Percentiles rank a stretch among this genome's conserved stretches.
Conservation (phyloP, 331 rosid genomes). For the Pyracantha coccinea region DNA sequence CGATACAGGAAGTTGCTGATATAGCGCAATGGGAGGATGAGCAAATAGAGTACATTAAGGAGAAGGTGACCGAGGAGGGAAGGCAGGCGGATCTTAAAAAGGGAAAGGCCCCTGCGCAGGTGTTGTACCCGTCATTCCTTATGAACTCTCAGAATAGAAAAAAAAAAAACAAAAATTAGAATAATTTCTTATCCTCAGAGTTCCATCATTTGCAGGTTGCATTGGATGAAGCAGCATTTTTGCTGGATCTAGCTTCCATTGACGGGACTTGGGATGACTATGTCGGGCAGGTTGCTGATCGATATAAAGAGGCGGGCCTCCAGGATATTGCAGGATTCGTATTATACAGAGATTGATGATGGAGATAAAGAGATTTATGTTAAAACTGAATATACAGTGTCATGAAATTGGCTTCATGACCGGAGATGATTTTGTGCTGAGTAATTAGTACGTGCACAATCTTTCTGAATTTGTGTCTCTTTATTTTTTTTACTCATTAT, state of each 20-base stretch:
- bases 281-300: constrained; percentile 55
- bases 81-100: constrained; percentile 70
- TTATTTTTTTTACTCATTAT: background rate
- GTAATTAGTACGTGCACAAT: background rate
- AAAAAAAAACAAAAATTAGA: background rate
- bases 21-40: constrained; percentile 96
- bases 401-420: background rate
- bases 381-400: background rate
- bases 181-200: background rate
- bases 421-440: background rate
- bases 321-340: constrained; percentile 58
- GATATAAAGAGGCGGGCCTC: constrained; percentile 75
- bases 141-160: background rate
- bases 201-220: constrained; percentile 49
- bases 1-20: constrained; percentile 68
- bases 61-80: constrained; percentile 86
- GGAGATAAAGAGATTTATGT: background rate
- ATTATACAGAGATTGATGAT: constrained; percentile 44
- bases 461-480: background rate
- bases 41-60: constrained; percentile 86
- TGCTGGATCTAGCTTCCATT: constrained; percentile 83
- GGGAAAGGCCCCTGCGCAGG: constrained; percentile 86
- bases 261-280: constrained; percentile 83
- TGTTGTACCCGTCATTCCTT: constrained; percentile 7
- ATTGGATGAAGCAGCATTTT: constrained; percentile 85